Base-by-base conservation (phyloP, 768 basidiomycete genomes). In the Coprinopsis marcescibilis region DNA sequence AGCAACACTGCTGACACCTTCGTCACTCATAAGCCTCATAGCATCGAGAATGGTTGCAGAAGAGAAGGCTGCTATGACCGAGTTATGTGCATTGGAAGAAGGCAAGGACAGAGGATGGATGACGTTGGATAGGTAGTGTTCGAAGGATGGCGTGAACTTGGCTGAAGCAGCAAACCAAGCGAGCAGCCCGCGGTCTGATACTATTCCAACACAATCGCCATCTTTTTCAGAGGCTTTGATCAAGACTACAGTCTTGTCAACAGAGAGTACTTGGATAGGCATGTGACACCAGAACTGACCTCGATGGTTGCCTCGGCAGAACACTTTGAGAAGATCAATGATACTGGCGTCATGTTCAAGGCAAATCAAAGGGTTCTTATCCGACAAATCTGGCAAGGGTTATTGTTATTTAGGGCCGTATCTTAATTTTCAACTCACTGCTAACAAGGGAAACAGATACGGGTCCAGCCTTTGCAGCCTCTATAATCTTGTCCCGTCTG, bases 11-110 rank as follows among this genome's bases (percentile, higher is more conserved):
- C 87, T 89, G 20, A 91, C 86, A 19, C 89, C 89, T 57, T 85
- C 77, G 50, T 88, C 85, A 55, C 85, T 88, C 88, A 91, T 89
- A 23, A 85, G 68, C 49, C 72, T 78, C 89, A 91, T 91, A 4
- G 87, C 87, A 59, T 88, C 83, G 41, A 89, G 66, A 20, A 89
- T 82, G 15, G 75, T 74, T 2, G 78, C 76, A 13, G 69, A 71
- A 35, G 84, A 78, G 3, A 72, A 72, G 3, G 80, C 67, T 5
- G 85, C 76, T 7, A 90, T 69, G 14, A 90, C 81, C 1, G 80
- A 73, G 1, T 71, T 56, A 54, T 81, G 77, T 29, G 86, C 67
- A 52, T 81, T 73, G 3, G 88, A 62, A 4, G 81, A 87, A 17
- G 83, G 85, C 27, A 86, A 73, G 5, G 75, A 67, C 23, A 84